Evolutionary conservation across 345 rosid species (phyloP), one percentile per base, ranked within the genome.

Genomic region (Salix udensis): DNA sequence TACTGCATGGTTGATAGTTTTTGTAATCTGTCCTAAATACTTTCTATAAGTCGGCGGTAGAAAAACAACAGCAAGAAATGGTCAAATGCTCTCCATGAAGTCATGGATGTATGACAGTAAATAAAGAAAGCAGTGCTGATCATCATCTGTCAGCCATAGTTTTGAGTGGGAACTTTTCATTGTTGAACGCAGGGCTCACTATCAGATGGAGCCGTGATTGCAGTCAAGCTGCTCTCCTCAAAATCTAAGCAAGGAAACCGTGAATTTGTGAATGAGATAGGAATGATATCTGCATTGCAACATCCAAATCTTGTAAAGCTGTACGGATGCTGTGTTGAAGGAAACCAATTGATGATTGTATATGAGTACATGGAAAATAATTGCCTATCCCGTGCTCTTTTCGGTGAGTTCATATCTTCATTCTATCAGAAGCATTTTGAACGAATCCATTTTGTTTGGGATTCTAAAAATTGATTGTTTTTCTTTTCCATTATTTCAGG

Each of bases 401-500:
- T 80, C 8, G 79, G 83, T 80, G 67, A 79, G 83, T 39, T 73
- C 46, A 9, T 23, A 18, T 66, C 44, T 65, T 65, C 5, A 5
- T 65, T 70, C 13, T 2, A 37, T 73, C 70, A 30, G 44, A 23
- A 62, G 52, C n/a, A 60, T 6, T 48, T 71, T 14, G 42, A 65
- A 1, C 4, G 6, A 37, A 50, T 15, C 8, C 44, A 44, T 67
- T 72, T 37, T 52, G 9, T 26, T 52, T 2, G 13, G 52, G 23
- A 21, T 15, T 14, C 4, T n/a, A 30, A 48, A 48, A 55, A 55
- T 74, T 6, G 44, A 70, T 76, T 30, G 13, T 15, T 74, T 53
- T 62, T 39, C 0, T 40, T 60, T 65, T 36, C 30, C n/a, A 62
- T 68, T 62, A 36, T 55, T 73, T 72, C 82, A 92, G 97, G 96